phyloP scores from a whole-genome alignment of 306 rosid species.

The Dalbergia cultrata region DNA sequence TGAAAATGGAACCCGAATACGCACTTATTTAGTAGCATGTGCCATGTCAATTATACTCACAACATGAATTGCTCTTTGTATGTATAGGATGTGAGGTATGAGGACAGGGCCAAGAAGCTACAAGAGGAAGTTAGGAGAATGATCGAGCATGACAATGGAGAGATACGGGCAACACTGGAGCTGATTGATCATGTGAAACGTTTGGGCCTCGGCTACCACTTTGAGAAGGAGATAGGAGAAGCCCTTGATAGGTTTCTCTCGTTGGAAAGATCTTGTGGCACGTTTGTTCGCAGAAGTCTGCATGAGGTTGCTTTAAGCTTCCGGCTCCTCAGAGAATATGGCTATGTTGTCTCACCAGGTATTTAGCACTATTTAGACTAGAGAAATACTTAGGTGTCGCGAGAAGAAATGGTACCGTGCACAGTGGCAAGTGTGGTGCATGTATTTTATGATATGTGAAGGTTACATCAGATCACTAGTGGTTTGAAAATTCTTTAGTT shows the following conservation, averaged over 20 bases:
- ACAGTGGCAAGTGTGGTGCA: no score
- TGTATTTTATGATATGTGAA: no score
- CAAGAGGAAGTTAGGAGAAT: slow-evolving; percentile 52
- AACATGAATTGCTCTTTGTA: no score
- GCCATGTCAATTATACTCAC: no score
- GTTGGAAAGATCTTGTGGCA: not conserved
- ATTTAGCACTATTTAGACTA: not conserved
- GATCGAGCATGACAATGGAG: slow-evolving; percentile 43
- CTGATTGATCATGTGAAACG: slow-evolving; percentile 51
- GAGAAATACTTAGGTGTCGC: no score
- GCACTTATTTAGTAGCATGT: no score
- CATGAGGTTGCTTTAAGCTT: slow-evolving; percentile 55
- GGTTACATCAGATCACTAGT: no score
- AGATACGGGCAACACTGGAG: slow-evolving; percentile 40
- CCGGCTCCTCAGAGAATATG: slow-evolving; percentile 63
- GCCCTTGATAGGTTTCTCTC: slow-evolving; percentile 38
- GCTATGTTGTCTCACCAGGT: slow-evolving; percentile 55
- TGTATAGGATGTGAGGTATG: no score
- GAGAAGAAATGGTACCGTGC: no score
- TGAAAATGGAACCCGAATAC: no score
- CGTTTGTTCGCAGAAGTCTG: not conserved
- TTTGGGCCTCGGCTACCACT: slow-evolving; percentile 51
- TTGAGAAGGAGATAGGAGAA: slow-evolving; percentile 51
- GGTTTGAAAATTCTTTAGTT: no score
- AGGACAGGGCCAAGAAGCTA: no score